Conservation (phyloP, 345 rosid species). For the Lumnitzera littorea region DNA sequence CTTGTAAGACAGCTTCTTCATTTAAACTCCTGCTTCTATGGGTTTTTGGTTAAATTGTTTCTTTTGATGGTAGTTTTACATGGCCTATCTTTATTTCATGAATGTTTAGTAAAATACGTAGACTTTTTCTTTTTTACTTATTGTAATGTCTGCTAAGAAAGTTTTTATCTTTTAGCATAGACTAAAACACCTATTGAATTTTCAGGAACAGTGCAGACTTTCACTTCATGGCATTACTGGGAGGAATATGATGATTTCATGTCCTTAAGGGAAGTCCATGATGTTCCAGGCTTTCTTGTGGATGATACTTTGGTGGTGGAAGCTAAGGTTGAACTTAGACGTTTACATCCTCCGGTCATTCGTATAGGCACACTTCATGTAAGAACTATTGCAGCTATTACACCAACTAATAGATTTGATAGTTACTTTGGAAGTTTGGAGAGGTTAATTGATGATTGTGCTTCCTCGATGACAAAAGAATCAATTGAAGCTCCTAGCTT, state of each 20-base stretch:
- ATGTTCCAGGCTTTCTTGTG: neutral
- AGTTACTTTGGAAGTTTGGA: conserved; percentile 2
- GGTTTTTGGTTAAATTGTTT: too few species aligned
- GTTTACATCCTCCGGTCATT: too few species aligned
- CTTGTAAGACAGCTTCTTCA: too few species aligned
- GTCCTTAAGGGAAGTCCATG: neutral
- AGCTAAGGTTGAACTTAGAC: neutral
- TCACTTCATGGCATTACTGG: neutral
- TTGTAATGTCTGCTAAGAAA: too few species aligned
- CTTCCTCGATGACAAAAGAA: neutral
- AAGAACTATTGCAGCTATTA: neutral
- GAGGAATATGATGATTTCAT: neutral
- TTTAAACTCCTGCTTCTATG: too few species aligned
- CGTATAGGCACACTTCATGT: too few species aligned
- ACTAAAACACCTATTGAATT: too few species aligned
- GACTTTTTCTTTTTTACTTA: too few species aligned
- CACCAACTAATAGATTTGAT: neutral
- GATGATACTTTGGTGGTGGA: neutral
- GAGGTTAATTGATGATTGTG: neutral
- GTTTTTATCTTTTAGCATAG: too few species aligned
- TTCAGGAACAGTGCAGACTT: neutral
- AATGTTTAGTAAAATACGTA: too few species aligned
- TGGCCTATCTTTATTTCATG: too few species aligned
- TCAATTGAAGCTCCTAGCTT: neutral
- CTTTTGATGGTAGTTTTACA: too few species aligned